Evolutionary conservation across 2,329 filamentous ascomycete species (phyloP).

Genomic region (Aspergillus candidus): DNA sequence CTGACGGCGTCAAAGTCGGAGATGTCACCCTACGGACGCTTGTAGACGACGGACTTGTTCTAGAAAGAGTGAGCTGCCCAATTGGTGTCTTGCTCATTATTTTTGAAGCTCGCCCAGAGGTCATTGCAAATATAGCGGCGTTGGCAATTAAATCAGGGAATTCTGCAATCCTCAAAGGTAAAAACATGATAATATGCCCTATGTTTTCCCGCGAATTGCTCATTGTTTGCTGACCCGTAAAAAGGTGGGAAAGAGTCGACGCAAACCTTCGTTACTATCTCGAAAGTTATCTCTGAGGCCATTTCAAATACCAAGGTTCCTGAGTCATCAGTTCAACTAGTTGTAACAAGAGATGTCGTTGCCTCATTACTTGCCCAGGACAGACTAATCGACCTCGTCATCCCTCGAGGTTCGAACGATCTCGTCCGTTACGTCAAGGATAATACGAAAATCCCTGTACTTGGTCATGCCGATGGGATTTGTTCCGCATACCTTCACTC

Average conservation of each 20-base stretch:
- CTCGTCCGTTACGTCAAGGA: constrained; percentile 85
- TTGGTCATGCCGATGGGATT: constrained; percentile 91
- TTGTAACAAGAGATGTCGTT: constrained; percentile 87
- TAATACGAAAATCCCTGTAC: constrained; percentile 86
- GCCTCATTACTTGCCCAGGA: constrained; percentile 81
- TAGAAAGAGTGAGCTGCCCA: constrained; percentile 86
- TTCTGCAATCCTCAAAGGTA: constrained; percentile 87
- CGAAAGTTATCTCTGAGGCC: constrained; percentile 72
- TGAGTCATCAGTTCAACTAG: constrained; percentile 82
- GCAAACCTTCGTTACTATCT: constrained; percentile 89
- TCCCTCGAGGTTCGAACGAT: constrained; percentile 85
- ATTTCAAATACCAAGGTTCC: constrained; percentile 69
- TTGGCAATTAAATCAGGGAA: constrained; percentile 96
- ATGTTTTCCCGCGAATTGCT: background rate
- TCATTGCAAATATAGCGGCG: constrained; percentile 96
- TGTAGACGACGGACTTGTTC: constrained; percentile 75
- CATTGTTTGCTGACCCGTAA: constrained; percentile 3
- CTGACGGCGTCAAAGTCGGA: constrained; percentile 55
- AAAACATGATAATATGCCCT: background rate
- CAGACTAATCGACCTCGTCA: constrained; percentile 85
- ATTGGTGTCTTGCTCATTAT: constrained; percentile 98
- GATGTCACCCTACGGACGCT: constrained; percentile 75
- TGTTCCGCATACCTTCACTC: constrained; percentile 80
- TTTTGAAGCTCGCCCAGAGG: constrained; percentile 94
- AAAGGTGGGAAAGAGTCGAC: constrained; percentile 87